Percentiles rank a stretch among this genome's conserved stretches.
Conservation (phyloP, 306 rosid species). For the Acacia melanoxylon region DNA sequence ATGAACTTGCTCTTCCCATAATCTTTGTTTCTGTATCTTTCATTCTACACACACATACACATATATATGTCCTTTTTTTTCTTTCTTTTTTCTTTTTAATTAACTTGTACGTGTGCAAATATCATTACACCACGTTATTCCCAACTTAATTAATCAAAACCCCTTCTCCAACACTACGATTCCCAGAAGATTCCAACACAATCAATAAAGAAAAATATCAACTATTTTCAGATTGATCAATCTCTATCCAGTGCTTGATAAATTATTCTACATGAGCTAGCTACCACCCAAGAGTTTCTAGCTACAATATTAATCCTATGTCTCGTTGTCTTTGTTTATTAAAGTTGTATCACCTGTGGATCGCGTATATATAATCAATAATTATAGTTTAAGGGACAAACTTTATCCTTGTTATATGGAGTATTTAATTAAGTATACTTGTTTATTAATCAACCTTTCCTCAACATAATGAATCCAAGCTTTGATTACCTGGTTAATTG, state of each 20-base stretch:
- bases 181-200: background rate
- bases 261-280: background rate
- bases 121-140: conserved; percentile 16
- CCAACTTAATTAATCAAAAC: background rate
- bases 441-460: no score
- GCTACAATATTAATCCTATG: background rate
- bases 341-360: background rate
- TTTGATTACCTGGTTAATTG: no score
- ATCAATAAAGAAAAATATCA: background rate
- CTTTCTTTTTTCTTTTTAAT: background rate
- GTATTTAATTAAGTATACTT: background rate
- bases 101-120: background rate
- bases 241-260: background rate
- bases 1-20: background rate
- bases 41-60: no score
- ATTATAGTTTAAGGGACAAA: background rate
- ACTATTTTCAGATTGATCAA: background rate
- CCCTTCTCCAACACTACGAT: background rate
- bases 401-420: background rate
- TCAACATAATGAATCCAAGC: no score
- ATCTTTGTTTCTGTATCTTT: background rate
- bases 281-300: background rate
- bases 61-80: background rate
- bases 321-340: background rate
- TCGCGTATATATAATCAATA: background rate